Conservation (phyloP, 306 rosid genomes). For the Lotus japonicus region DNA sequence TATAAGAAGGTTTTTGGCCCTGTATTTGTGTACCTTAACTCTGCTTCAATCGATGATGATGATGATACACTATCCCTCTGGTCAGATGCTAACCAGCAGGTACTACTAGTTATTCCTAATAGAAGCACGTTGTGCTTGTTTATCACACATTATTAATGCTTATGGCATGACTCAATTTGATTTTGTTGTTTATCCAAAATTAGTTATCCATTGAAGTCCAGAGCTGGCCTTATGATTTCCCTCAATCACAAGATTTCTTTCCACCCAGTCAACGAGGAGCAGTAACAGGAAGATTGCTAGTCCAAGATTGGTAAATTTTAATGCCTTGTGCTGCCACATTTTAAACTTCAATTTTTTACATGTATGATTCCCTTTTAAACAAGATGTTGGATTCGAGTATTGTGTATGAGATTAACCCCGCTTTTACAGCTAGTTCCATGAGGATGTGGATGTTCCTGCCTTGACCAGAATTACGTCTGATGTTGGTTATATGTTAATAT, state of each 20-base stretch:
- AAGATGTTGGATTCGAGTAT: too few relatives aligned
- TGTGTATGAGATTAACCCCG: too few relatives aligned
- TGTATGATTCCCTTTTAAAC: too few relatives aligned
- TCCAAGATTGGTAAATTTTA: conserved; percentile 49
- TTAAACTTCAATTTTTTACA: not conserved
- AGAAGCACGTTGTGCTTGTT: not conserved
- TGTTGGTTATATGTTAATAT: too few relatives aligned
- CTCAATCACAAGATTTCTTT: conserved; percentile 41
- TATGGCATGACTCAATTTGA: not conserved
- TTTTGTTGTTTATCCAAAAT: not conserved
- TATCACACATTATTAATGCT: not conserved
- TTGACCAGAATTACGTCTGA: too few relatives aligned
- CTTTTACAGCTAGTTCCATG: too few relatives aligned
- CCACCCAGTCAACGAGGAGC: conserved; percentile 49
- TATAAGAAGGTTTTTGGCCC: conserved; percentile 88
- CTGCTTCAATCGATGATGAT: conserved; percentile 1
- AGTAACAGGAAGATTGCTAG: conserved; percentile 45
- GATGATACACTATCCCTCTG: conserved; percentile 38
- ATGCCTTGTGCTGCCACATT: not conserved
- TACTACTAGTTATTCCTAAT: not conserved
- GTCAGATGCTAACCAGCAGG: conserved; percentile 66
- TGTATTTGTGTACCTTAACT: conserved; percentile 53
- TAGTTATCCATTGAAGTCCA: conserved; percentile 49
- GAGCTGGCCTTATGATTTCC: conserved; percentile 74
- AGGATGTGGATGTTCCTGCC: too few relatives aligned